A percentile compares a stretch with the other conserved stretches of the same genome.
Conservation (phyloP, 2,329 filamentous ascomycete species). For the Hypocrella siamensis region DNA sequence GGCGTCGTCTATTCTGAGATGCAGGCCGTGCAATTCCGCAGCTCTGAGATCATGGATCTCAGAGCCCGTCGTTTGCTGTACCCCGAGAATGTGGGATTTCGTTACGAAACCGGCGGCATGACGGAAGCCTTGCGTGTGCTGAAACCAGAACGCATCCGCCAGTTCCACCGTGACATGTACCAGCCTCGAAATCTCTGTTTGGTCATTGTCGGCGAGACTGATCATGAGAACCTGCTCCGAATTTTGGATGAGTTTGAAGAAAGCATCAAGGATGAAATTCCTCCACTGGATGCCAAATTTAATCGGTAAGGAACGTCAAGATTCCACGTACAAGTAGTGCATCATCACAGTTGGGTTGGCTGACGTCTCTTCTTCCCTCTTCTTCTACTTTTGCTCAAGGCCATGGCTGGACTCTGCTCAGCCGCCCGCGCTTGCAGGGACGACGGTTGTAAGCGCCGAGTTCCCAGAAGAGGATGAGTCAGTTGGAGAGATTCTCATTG, state of each 20-base stretch:
- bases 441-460: slow-evolving; percentile 61
- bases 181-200: slow-evolving; percentile 91
- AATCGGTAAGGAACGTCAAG: slow-evolving; percentile 31
- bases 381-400: too few relatives aligned
- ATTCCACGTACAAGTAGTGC: neutral
- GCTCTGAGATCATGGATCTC: slow-evolving; percentile 76
- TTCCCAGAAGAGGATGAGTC: slow-evolving; percentile 97
- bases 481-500: slow-evolving; percentile 72
- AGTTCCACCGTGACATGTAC: slow-evolving; percentile 94
- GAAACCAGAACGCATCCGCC: slow-evolving; percentile 79
- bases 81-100: slow-evolving; percentile 77
- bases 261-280: slow-evolving; percentile 70
- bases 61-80: slow-evolving; percentile 68
- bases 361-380: neutral
- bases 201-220: slow-evolving; percentile 80
- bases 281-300: slow-evolving; percentile 59
- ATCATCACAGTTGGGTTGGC: neutral
- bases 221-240: slow-evolving; percentile 63
- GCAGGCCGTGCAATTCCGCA: slow-evolving; percentile 84
- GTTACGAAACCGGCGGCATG: slow-evolving; percentile 97
- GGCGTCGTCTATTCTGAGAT: slow-evolving; percentile 98
- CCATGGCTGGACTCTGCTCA: slow-evolving; percentile 86
- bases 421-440: slow-evolving; percentile 55
- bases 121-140: slow-evolving; percentile 79
- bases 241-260: slow-evolving; percentile 82